Percentiles rank a stretch among this genome's conserved stretches.
phyloP scores from a whole-genome alignment of 2,329 filamentous ascomycete genomes.

The Pseudocercospora crystallina region DNA sequence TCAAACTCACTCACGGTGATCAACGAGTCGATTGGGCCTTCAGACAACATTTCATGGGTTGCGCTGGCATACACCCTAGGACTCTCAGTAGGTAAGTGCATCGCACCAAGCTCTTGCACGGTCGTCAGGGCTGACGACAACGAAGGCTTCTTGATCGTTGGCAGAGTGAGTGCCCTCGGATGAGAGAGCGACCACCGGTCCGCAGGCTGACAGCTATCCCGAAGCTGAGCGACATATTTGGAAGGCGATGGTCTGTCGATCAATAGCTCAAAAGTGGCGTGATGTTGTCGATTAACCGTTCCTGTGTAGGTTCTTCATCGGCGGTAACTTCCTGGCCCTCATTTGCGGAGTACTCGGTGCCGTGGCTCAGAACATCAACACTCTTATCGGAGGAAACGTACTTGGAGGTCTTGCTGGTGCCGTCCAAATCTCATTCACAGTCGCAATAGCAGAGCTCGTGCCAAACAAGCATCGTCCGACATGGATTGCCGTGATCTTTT shows the following conservation, averaged over 20 bases:
- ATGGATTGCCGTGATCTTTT: slow-evolving; percentile 41
- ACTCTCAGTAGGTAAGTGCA: too few relatives aligned
- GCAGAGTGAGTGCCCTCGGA: too few relatives aligned
- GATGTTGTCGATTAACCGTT: neutral
- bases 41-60: too few relatives aligned
- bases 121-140: too few relatives aligned
- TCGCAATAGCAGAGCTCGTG: slow-evolving; percentile 16
- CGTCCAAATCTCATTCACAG: slow-evolving; percentile 16
- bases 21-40: too few relatives aligned
- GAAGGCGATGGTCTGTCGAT: slow-evolving; percentile 2
- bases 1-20: too few relatives aligned
- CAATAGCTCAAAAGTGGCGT: neutral
- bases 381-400: slow-evolving; percentile 15
- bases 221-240: slow-evolving; percentile 13
- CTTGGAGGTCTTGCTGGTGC: slow-evolving; percentile 15
- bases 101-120: too few relatives aligned
- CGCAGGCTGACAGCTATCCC: too few relatives aligned
- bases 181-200: too few relatives aligned
- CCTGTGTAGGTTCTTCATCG: slow-evolving; percentile 18
- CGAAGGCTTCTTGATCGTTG: too few relatives aligned
- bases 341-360: slow-evolving; percentile 15
- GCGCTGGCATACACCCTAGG: too few relatives aligned
- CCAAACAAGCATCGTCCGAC: slow-evolving; percentile 29
- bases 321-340: slow-evolving; percentile 17
- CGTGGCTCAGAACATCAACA: slow-evolving; percentile 12